Conservation (phyloP, 257 asterid genomes). For the Capsicum pubescens region DNA sequence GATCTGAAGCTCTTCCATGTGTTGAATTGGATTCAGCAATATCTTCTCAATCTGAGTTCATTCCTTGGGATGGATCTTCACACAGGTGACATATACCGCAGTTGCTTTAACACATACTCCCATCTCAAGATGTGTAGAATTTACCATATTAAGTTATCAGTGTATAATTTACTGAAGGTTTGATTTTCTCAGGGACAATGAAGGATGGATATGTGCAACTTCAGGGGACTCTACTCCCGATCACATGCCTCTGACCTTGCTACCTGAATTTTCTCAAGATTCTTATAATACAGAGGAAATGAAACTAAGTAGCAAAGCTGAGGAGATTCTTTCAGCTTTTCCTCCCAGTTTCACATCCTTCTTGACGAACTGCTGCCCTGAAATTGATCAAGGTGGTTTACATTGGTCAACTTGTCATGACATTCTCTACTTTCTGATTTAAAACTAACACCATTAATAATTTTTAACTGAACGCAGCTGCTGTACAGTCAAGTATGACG, state of each 20-base stretch:
- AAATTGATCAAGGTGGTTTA: conserved; percentile 50
- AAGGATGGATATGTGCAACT: conserved; percentile 38
- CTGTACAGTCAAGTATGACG: conserved; percentile 47
- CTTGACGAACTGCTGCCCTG: conserved; percentile 65
- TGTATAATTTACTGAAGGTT: background rate
- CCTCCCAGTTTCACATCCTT: conserved; percentile 89
- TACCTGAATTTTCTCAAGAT: conserved; percentile 42
- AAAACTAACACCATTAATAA: conserved; percentile 15
- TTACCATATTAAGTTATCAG: background rate
- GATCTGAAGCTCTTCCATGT: conserved; percentile 42
- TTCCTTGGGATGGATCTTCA: conserved; percentile 52
- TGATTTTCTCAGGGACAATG: conserved; percentile 45
- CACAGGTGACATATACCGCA: conserved; percentile 42
- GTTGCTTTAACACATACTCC: background rate
- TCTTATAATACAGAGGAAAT: conserved; percentile 42
- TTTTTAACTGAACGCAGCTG: conserved; percentile 34
- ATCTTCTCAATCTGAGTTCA: conserved; percentile 71
- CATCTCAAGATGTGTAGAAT: conserved; percentile 4
- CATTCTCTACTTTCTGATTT: conserved; percentile 26
- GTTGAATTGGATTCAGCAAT: conserved; percentile 45
- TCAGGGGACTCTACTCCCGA: conserved; percentile 49
- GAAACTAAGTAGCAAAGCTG: conserved; percentile 42
- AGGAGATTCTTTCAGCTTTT: conserved; percentile 42
- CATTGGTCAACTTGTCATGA: background rate
- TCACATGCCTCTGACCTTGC: conserved; percentile 42